Evolutionary conservation across 345 rosid species (phyloP).

Genomic region (Camelina laxa): DNA sequence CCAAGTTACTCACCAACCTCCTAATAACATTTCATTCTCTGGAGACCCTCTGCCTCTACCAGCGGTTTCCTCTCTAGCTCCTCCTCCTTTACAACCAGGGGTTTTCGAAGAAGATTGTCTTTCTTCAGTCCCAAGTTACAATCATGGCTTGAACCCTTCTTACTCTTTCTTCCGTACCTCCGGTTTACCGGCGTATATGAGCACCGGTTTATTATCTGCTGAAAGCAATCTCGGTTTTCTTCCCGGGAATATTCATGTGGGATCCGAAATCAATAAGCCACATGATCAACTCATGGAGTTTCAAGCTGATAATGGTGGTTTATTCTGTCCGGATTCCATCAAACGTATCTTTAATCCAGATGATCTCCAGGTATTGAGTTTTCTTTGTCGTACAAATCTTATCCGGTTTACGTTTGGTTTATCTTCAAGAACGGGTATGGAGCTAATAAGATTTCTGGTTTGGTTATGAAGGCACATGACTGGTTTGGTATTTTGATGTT

Average conservation of each 20-base stretch:
- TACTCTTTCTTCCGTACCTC: conserved; percentile 54
- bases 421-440: not conserved
- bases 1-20: conserved; percentile 42
- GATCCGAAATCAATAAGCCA: conserved; percentile 55
- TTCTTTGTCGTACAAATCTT: not conserved
- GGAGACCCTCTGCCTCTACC: conserved; percentile 34
- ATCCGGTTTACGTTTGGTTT: not conserved
- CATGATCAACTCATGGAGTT: conserved; percentile 55
- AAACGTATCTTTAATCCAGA: conserved; percentile 55
- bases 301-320: conserved; percentile 69
- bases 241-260: conserved; percentile 47
- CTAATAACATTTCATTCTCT: conserved; percentile 31
- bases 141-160: conserved; percentile 57
- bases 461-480: not conserved
- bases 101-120: conserved; percentile 76
- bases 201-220: conserved; percentile 47
- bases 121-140: conserved; percentile 72
- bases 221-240: conserved; percentile 53
- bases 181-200: conserved; percentile 49
- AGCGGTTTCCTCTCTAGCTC: conserved; percentile 21
- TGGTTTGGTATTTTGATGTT: conserved; percentile 13
- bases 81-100: conserved; percentile 44
- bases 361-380: conserved; percentile 66
- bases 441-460: not conserved
- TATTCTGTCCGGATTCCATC: conserved; percentile 58